Evolutionary conservation across 306 rosid species (phyloP).

Genomic region (Vigna radiata): DNA sequence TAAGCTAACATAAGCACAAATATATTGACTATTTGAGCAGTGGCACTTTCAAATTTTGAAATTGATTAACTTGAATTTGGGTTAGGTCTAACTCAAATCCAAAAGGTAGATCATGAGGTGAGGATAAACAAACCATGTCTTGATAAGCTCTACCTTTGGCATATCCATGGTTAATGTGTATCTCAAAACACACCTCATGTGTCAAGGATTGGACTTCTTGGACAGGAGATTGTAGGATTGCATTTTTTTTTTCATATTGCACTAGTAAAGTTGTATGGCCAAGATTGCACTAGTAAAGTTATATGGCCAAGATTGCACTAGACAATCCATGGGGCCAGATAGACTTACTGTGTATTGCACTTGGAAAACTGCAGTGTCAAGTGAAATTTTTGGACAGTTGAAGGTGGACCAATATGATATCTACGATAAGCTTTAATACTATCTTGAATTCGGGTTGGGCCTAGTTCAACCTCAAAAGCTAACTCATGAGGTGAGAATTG

Average conservation of each 20-base stretch:
- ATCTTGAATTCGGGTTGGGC: not conserved
- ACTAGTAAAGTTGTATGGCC: not conserved
- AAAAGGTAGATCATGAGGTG: not conserved
- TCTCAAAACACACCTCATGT: not conserved
- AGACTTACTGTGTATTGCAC: not conserved
- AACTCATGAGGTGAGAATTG: not conserved
- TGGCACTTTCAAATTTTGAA: conserved; percentile 26
- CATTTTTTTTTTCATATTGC: not conserved
- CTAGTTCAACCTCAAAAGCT: not conserved
- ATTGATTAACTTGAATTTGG: conserved; percentile 13
- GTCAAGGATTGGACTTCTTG: not conserved
- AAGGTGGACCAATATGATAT: not conserved
- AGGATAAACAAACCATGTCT: not conserved
- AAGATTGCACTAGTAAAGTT: not conserved
- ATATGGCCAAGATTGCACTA: not conserved
- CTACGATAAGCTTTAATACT: not conserved
- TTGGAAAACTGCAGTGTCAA: not conserved
- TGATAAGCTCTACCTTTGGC: not conserved
- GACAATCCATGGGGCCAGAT: not conserved
- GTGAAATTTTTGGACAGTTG: not conserved
- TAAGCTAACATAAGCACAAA: not conserved
- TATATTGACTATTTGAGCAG: conserved; percentile 14
- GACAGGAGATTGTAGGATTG: not conserved
- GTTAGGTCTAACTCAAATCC: not conserved
- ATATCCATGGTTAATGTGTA: not conserved